Conservation (phyloP, 2,329 filamentous ascomycete genomes). For the Sporothrix euskadiensis region DNA sequence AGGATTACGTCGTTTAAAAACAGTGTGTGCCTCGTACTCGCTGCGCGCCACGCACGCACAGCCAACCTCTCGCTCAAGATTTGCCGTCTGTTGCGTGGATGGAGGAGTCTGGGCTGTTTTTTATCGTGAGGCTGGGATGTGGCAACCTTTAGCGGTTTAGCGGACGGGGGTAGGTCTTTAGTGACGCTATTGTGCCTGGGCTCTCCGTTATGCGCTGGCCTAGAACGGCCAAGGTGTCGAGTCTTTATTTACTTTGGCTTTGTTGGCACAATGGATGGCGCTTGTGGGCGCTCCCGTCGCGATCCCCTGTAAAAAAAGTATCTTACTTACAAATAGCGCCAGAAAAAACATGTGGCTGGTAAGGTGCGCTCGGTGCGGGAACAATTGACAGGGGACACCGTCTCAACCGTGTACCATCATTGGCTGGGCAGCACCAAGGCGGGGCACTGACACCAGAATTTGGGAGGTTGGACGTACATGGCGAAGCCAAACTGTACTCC, state of each 20-base stretch:
- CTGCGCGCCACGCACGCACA: background rate
- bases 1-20: background rate
- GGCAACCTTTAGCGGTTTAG: background rate
- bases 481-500: background rate
- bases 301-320: background rate
- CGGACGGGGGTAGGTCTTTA: background rate
- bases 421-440: constrained; percentile 4
- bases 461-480: background rate
- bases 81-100: background rate
- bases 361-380: background rate
- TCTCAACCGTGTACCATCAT: background rate
- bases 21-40: background rate
- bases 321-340: background rate
- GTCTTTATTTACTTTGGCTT: background rate
- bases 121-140: constrained; percentile 25
- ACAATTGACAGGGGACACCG: background rate
- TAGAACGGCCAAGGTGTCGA: background rate
- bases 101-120: background rate
- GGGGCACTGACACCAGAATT: background rate
- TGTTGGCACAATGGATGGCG: background rate
- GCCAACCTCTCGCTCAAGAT: constrained; percentile 2
- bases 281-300: background rate
- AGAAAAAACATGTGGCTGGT: constrained; percentile 2
- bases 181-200: background rate
- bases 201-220: background rate